Evolutionary conservation across 768 basidiomycete species (phyloP).

Genomic region (Gautieria morchelliformis): DNA sequence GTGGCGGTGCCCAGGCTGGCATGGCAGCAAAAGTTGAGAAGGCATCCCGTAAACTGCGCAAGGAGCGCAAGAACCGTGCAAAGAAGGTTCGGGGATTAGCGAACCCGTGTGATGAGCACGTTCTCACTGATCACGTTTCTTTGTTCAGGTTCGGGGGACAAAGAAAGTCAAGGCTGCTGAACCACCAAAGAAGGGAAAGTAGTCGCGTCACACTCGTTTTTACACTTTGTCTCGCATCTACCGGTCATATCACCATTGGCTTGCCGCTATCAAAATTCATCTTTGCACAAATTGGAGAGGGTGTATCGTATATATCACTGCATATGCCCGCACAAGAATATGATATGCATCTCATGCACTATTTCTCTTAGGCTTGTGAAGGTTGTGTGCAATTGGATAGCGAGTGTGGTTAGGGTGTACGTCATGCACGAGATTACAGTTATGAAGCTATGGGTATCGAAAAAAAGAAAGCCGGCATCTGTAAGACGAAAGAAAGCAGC

Average conservation of each 20-base stretch:
- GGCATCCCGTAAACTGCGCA: conserved; percentile 93
- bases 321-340: conserved; percentile 8
- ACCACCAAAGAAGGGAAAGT: conserved; percentile 88
- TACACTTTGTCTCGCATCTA: conserved; percentile 3
- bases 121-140: background rate
- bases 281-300: conserved; percentile 4
- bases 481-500: background rate
- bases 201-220: conserved; percentile 20
- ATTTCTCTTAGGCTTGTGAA: background rate
- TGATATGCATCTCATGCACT: conserved; percentile 9
- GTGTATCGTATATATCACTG: conserved; percentile 9
- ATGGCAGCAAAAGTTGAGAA: conserved; percentile 72
- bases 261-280: conserved; percentile 7
- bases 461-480: background rate
- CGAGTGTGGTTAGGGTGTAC: background rate
- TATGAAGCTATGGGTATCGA: conserved; percentile 1
- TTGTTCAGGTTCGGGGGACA: conserved; percentile 77
- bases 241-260: conserved; percentile 2
- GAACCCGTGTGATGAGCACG: background rate
- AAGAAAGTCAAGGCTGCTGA: conserved; percentile 92
- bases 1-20: conserved; percentile 41
- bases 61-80: conserved; percentile 98
- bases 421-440: background rate
- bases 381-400: background rate
- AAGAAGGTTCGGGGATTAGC: conserved; percentile 71